Conservation (phyloP, 352 stramenopile genomes). For the Thalassiosira mediterranea region DNA sequence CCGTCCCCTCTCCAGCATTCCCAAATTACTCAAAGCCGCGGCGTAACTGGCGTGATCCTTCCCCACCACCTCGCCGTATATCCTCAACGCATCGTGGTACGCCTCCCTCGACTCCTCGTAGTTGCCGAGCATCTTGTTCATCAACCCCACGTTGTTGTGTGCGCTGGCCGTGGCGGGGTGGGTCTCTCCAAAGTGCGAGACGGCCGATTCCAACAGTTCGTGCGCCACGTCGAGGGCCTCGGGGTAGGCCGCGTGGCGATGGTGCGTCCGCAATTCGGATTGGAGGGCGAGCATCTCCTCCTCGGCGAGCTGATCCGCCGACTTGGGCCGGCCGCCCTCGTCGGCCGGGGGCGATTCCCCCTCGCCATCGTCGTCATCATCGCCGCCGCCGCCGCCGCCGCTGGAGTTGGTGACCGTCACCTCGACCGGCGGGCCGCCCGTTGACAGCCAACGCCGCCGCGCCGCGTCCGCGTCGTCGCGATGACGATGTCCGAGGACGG, state of each 20-base stretch:
- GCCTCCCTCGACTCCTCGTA: constrained; percentile 66
- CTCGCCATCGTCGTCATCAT: constrained; percentile 13
- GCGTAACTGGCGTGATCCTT: constrained; percentile 81
- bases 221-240: constrained; percentile 53
- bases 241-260: constrained; percentile 67
- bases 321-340: background rate
- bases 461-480: too few relatives aligned
- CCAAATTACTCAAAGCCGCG: constrained; percentile 79
- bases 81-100: constrained; percentile 64
- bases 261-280: constrained; percentile 58
- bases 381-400: background rate
- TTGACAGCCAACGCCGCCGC: too few relatives aligned
- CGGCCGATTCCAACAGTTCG: constrained; percentile 52
- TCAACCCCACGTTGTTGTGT: constrained; percentile 82
- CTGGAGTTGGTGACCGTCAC: constrained; percentile 15
- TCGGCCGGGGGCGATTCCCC: constrained; percentile 9
- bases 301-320: constrained; percentile 65
- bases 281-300: constrained; percentile 73
- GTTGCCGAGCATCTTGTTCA: constrained; percentile 80
- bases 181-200: constrained; percentile 68
- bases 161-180: constrained; percentile 81
- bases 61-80: constrained; percentile 77
- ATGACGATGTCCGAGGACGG: too few relatives aligned
- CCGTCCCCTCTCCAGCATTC: constrained; percentile 70
- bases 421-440: background rate